Conservation (phyloP, 805 yeast species). For the Pichia scutulata region DNA sequence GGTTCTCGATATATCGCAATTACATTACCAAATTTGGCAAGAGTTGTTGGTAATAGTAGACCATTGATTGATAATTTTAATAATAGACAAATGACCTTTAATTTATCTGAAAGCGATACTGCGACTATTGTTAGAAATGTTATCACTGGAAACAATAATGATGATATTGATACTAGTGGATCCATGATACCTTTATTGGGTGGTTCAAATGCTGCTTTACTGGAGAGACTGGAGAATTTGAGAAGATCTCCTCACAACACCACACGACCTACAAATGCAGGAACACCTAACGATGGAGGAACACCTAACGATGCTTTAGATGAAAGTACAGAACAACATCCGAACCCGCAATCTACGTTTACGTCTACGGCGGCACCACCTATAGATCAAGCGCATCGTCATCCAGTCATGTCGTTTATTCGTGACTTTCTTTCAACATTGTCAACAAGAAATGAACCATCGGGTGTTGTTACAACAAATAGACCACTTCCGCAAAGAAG, state of each 20-base stretch:
- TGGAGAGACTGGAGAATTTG: not conserved
- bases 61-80: conserved; percentile 25
- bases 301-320: not conserved
- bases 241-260: not conserved
- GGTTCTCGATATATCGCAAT: conserved; percentile 23
- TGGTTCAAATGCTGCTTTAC: not conserved
- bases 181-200: not conserved
- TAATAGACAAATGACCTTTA: conserved; percentile 24
- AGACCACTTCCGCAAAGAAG: conserved; percentile 8
- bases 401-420: not conserved
- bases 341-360: not conserved
- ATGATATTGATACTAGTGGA: not conserved
- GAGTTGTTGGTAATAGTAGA: conserved; percentile 27
- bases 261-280: not conserved
- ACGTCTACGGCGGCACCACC: not conserved
- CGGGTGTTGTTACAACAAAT: not conserved
- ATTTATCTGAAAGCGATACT: conserved; percentile 24
- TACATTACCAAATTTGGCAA: conserved; percentile 30
- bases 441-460: not conserved
- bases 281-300: not conserved
- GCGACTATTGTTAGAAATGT: not conserved
- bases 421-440: conserved; percentile 8
- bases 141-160: not conserved
- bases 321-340: not conserved
- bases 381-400: not conserved